Base-by-base conservation (phyloP, 176 grass and related monocot species). In the Avena atlantica region DNA sequence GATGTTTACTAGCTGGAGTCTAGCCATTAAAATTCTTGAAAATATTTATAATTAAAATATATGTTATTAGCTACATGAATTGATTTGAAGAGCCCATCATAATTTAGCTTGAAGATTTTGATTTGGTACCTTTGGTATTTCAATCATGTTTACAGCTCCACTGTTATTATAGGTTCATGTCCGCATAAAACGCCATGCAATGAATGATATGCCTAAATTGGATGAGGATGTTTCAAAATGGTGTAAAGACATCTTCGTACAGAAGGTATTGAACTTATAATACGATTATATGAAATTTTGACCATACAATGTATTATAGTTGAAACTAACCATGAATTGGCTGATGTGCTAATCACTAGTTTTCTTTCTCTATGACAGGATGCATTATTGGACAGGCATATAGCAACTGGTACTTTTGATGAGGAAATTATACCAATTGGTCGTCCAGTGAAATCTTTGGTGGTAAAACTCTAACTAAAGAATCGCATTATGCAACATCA, bases 381-480 rank as follows among this genome's bases (percentile, higher is more conserved):
- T 84, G 85, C 83, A 2, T 84, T 99, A 78, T 83, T 99, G 66
- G 97, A 96, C 80, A 99, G 89, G 78, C 94, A 96, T 85, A 81
- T 93, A 86, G 89, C 92, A 9, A 87, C 95, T 42, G 86, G 87
- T 52, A 90, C 87, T 85, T 99, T 96, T 63, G 97, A 88, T 73
- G 90, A 88, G 61, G 94, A 96, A 85, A 83, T 93, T 80, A 92
- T 89, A 89, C 89, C 85, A 27, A 88, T 96, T 80, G 93, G 94
- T 29, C 97, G 90, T 20, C 97, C 97, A 10, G 40, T 94, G 27
- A 98, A 96, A 87, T 96, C 94, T 57, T 93, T 98, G 79, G 47
- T 98, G 94, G 97, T 98, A 96, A 91, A 67, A 87, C 31, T 6
- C 17, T 12, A 50, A 57, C 70, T 12, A 56, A 77, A 50, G 25